Evolutionary conservation across 2,329 filamentous ascomycete species (phyloP).

Genomic region (Moelleriella libera): DNA sequence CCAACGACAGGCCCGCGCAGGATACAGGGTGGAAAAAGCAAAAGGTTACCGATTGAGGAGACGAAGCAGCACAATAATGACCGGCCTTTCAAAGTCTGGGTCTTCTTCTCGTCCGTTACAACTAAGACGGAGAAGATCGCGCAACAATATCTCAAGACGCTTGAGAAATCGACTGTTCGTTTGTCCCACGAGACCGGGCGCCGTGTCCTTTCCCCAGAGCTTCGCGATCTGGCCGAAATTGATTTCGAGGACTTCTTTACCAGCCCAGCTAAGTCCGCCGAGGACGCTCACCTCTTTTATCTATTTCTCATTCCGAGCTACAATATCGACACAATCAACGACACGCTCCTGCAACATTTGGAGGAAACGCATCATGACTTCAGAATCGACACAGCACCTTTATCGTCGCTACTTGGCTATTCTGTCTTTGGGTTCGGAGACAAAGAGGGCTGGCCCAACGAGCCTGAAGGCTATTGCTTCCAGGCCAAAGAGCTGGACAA

Average conservation of each 20-base stretch:
- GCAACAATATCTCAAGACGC: constrained; percentile 41
- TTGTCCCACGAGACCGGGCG: constrained; percentile 24
- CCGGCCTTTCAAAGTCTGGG: constrained; percentile 50
- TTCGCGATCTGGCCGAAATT: constrained; percentile 69
- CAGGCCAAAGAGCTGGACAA: constrained; percentile 83
- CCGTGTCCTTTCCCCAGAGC: constrained; percentile 40
- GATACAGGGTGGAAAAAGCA: constrained; percentile 22
- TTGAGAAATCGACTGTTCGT: constrained; percentile 37
- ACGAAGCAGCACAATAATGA: constrained; percentile 15
- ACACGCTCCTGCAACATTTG: constrained; percentile 75
- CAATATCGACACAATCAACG: constrained; percentile 86
- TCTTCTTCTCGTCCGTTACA: constrained; percentile 86
- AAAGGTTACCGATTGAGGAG: constrained; percentile 13
- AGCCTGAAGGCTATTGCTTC: constrained; percentile 82
- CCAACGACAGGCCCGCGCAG: constrained; percentile 30
- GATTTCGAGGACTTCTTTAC: constrained; percentile 94
- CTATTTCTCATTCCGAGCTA: constrained; percentile 78
- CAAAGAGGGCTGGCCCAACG: constrained; percentile 79
- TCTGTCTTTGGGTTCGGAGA: constrained; percentile 92
- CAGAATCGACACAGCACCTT: constrained; percentile 77
- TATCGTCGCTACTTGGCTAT: constrained; percentile 68
- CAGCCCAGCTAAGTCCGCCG: constrained; percentile 47
- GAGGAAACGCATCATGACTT: constrained; percentile 94
- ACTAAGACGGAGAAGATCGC: constrained; percentile 68
- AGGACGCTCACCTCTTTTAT: constrained; percentile 59